These are phyloP conservation scores for Goffeauzyma gilvescens DNA, from an alignment of 768 basidiomycete genomes.

Conservation along the genomic window DNA sequence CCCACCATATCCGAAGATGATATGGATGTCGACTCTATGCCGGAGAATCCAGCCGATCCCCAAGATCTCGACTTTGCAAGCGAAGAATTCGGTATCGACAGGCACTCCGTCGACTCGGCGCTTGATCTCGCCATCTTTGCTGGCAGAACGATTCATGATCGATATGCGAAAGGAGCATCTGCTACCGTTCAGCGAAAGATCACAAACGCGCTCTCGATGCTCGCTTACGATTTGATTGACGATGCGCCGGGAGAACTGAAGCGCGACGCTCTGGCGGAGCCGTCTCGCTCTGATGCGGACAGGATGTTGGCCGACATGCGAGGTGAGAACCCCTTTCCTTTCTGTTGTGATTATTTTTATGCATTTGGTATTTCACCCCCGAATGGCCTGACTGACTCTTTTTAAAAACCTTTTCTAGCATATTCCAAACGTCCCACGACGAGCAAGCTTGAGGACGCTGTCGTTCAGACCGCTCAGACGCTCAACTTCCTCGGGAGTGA, in stretches of 20 bases:
- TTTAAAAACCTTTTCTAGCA: not conserved
- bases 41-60: too few species aligned
- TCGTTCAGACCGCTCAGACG: conserved; percentile 5
- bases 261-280: conserved; percentile 40
- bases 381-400: not conserved
- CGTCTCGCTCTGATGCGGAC: conserved; percentile 47
- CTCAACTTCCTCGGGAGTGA: not conserved
- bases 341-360: conserved; percentile 1
- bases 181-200: not conserved
- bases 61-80: not conserved
- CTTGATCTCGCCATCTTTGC: not conserved
- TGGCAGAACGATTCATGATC: not conserved
- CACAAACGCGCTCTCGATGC: conserved; percentile 29
- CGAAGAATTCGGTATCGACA: not conserved
- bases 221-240: conserved; percentile 59
- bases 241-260: conserved; percentile 36
- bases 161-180: not conserved
- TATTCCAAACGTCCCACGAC: not conserved
- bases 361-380: not conserved
- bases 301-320: conserved; percentile 68
- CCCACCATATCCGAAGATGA: too few species aligned
- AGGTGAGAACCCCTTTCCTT: conserved; percentile 38
- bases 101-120: not conserved
- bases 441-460: conserved; percentile 11
- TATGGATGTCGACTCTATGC: too few species aligned